Percentiles rank a stretch among this genome's conserved stretches.
Conservation (phyloP, 176 grass and related monocot species). For the Stipa capillata region DNA sequence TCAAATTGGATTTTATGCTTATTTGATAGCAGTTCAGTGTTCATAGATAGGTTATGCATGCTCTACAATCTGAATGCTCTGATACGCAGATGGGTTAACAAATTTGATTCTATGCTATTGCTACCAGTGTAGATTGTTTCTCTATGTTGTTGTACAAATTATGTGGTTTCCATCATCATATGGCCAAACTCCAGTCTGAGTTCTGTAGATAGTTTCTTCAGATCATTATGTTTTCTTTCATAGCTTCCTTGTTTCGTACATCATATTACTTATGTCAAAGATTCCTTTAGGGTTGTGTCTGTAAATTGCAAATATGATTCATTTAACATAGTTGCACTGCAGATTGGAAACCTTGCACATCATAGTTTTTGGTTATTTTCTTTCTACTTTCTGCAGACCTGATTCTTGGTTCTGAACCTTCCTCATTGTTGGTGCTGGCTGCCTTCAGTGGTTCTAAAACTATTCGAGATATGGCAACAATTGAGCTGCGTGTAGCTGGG, state of each 20-base stretch:
- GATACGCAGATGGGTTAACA: background rate
- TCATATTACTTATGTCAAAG: background rate
- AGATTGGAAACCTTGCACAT: background rate
- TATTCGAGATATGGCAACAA: background rate
- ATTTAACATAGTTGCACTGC: background rate
- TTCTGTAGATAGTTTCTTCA: background rate
- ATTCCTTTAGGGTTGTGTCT: background rate
- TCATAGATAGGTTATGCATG: background rate
- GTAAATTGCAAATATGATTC: background rate
- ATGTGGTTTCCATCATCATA: background rate
- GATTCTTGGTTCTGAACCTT: background rate
- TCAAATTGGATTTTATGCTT: background rate
- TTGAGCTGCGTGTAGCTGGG: background rate
- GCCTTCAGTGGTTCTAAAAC: background rate
- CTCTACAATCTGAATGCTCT: background rate
- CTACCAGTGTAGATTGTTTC: background rate
- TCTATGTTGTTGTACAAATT: background rate
- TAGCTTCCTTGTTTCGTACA: background rate
- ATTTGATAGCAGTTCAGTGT: background rate
- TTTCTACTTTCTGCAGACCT: background rate
- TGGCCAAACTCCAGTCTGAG: background rate
- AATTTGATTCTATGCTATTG: background rate
- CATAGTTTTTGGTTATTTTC: background rate
- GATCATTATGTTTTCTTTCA: background rate
- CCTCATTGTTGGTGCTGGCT: background rate